A percentile compares a stretch with the other conserved stretches of the same genome.
Conservation (phyloP, 768 basidiomycete species). For the Leccinellum albellum region DNA sequence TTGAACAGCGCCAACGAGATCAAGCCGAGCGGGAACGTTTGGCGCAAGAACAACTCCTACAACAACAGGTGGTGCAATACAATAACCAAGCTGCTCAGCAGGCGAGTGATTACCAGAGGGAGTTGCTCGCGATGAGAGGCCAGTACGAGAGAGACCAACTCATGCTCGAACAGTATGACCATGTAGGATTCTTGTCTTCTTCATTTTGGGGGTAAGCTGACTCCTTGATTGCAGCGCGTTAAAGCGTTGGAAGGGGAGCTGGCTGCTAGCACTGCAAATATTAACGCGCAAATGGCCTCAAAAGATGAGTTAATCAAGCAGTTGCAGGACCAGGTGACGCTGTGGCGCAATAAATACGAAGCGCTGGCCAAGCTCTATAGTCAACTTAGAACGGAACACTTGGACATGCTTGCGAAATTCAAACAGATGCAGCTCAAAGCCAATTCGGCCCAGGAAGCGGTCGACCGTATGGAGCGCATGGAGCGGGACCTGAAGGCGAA, state of each 20-base stretch:
- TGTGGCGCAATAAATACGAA: conserved; percentile 99
- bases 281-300: conserved; percentile 79
- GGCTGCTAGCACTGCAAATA: conserved; percentile 64
- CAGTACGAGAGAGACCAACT: conserved; percentile 99
- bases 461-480: conserved; percentile 99
- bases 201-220: conserved; percentile 2
- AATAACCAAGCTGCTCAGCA: conserved; percentile 75
- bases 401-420: conserved; percentile 95
- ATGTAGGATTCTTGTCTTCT: conserved; percentile 46
- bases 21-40: conserved; percentile 85
- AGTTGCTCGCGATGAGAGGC: conserved; percentile 88
- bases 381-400: conserved; percentile 93
- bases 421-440: conserved; percentile 98
- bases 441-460: conserved; percentile 95
- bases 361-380: conserved; percentile 98
- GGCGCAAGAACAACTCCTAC: conserved; percentile 86
- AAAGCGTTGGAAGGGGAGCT: conserved; percentile 94
- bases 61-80: conserved; percentile 77
- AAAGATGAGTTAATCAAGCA: conserved; percentile 96
- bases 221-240: conserved; percentile 60
- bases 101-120: conserved; percentile 79
- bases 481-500: conserved; percentile 98
- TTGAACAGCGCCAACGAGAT: conserved; percentile 80
- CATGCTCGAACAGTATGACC: conserved; percentile 95
- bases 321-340: conserved; percentile 91